Evolutionary conservation across 2,329 filamentous ascomycete genomes (phyloP).

Genomic region (Penicillium olsonii): DNA sequence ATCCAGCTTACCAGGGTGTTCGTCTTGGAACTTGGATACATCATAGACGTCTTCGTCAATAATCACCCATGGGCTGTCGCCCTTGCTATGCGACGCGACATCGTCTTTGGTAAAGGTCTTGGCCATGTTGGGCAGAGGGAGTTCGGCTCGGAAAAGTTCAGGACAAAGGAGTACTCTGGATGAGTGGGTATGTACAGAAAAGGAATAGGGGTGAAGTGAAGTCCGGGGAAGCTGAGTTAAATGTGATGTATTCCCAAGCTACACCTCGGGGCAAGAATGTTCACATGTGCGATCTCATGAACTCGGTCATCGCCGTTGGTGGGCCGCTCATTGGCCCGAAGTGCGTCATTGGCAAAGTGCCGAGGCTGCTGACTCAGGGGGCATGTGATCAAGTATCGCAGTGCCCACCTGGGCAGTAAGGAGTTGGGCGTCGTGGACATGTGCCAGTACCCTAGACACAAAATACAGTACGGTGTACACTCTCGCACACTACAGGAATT

Average conservation of each 20-base stretch:
- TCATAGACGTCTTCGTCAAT: slow-evolving; percentile 97
- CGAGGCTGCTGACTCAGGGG: slow-evolving; percentile 19
- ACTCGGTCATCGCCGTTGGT: slow-evolving; percentile 20
- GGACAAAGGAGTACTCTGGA: too few relatives aligned
- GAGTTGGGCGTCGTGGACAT: not conserved
- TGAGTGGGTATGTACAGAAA: not conserved
- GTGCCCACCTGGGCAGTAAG: too few relatives aligned
- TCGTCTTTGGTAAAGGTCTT: slow-evolving; percentile 82
- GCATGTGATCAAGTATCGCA: slow-evolving; percentile 27
- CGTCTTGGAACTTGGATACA: slow-evolving; percentile 82
- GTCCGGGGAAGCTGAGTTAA: slow-evolving; percentile 27
- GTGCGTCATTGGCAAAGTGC: slow-evolving; percentile 23
- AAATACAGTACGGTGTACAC: too few relatives aligned
- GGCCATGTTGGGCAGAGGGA: slow-evolving; percentile 64
- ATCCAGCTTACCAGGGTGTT: slow-evolving; percentile 62
- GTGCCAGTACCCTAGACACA: not conserved
- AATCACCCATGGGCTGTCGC: slow-evolving; percentile 81
- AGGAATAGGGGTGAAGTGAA: slow-evolving; percentile 9
- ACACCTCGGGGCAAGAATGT: slow-evolving; percentile 18
- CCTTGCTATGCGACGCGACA: slow-evolving; percentile 89
- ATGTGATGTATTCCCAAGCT: too few relatives aligned
- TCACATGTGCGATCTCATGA: slow-evolving; percentile 14
- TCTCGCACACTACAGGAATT: too few relatives aligned
- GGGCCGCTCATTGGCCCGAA: slow-evolving; percentile 16
- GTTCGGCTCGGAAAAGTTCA: not conserved